Conservation (phyloP, 2,329 filamentous ascomycete genomes). For the Cephalotrichum gorgonifer region DNA sequence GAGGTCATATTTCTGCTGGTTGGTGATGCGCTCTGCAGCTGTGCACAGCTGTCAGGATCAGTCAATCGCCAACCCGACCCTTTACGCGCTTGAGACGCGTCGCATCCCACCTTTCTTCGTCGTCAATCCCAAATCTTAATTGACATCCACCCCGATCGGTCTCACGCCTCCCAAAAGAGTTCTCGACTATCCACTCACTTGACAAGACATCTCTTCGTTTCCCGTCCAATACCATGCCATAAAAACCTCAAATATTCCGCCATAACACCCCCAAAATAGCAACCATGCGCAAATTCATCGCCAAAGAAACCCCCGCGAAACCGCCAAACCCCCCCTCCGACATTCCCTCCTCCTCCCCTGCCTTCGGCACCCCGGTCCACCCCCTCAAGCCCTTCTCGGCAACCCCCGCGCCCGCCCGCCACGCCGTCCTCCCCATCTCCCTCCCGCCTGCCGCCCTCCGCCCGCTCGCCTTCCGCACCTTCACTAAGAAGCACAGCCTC, state of each 20-base stretch:
- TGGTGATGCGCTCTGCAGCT: too few relatives aligned
- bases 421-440: conserved; percentile 72
- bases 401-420: conserved; percentile 23
- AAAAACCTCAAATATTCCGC: not conserved
- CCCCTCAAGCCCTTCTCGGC: conserved; percentile 57
- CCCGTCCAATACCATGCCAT: not conserved
- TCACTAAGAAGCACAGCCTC: conserved; percentile 95
- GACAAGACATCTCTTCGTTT: not conserved
- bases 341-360: conserved; percentile 80
- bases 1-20: too few relatives aligned
- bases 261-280: not conserved
- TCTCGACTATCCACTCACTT: too few relatives aligned
- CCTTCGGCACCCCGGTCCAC: conserved; percentile 78
- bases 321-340: conserved; percentile 35
- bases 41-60: not conserved
- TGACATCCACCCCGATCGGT: not conserved
- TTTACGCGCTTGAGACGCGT: conserved; percentile 5
- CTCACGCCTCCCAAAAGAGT: not conserved
- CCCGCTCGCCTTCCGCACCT: conserved; percentile 85
- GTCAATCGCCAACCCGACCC: not conserved
- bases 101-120: not conserved
- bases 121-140: not conserved
- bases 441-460: conserved; percentile 79
- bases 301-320: conserved; percentile 9
- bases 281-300: conserved; percentile 9